phyloP scores from a whole-genome alignment of 2,329 filamentous ascomycete genomes.

The Fusarium sororula region DNA sequence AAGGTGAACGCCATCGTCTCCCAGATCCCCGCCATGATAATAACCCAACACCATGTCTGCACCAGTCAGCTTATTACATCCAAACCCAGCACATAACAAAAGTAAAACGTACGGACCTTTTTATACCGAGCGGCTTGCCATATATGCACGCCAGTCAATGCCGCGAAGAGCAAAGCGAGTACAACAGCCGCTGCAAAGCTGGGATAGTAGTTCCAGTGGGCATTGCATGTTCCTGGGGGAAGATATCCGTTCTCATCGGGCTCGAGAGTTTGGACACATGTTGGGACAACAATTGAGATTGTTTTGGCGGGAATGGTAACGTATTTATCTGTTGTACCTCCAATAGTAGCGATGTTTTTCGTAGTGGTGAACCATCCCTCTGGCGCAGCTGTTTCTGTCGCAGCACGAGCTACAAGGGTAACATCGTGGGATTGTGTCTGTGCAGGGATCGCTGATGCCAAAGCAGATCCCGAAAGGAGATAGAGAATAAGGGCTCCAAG shows the following conservation, averaged over 20 bases:
- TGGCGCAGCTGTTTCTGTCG: conserved; percentile 21
- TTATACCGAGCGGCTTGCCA: conserved; percentile 35
- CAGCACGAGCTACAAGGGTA: conserved; percentile 10
- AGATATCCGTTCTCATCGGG: conserved; percentile 48
- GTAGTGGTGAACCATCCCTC: conserved; percentile 43
- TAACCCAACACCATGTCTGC: conserved; percentile 49
- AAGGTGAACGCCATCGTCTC: conserved; percentile 37
- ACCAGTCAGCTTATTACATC: not conserved
- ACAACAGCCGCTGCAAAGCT: conserved; percentile 44
- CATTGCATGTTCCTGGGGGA: conserved; percentile 44
- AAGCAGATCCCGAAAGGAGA: conserved; percentile 15
- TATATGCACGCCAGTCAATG: conserved; percentile 22
- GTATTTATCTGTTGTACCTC: conserved; percentile 26
- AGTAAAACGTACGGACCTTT: conserved; percentile 36
- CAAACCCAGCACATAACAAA: not conserved
- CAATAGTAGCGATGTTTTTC: conserved; percentile 35
- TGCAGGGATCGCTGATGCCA: conserved; percentile 6
- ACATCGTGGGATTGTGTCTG: conserved; percentile 6
- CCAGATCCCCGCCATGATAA: conserved; percentile 49
- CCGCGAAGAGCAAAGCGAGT: conserved; percentile 43
- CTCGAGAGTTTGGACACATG: conserved; percentile 48
- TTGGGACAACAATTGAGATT: conserved; percentile 45
- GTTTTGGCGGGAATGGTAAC: conserved; percentile 45
- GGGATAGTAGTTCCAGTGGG: conserved; percentile 48
- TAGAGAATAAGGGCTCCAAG: conserved; percentile 21